Evolutionary conservation across 495 filamentous ascomycete genomes (phyloP).

Genomic region (Physcia stellaris): DNA sequence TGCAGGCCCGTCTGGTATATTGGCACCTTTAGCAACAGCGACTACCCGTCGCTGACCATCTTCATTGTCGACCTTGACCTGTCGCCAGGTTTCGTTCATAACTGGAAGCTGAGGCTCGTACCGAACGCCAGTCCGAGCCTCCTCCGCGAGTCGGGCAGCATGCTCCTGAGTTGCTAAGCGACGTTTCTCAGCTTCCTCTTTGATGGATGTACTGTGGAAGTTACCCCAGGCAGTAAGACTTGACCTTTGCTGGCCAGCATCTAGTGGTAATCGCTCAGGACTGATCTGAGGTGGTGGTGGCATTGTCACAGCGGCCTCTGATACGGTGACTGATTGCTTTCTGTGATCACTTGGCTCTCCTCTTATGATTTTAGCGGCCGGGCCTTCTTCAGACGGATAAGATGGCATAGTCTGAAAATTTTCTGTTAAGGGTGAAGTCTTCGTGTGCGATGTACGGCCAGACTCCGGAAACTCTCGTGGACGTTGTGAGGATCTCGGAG

Average conservation of each 20-base stretch:
- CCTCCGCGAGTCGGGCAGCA: conserved; percentile 24
- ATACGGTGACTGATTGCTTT: conserved; percentile 2
- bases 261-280: not conserved
- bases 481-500: conserved; percentile 13
- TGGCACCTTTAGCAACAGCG: conserved; percentile 17
- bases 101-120: conserved; percentile 25
- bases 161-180: conserved; percentile 26
- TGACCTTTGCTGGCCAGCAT: conserved; percentile 1
- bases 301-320: not conserved
- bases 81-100: conserved; percentile 54
- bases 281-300: conserved; percentile 4
- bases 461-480: conserved; percentile 7
- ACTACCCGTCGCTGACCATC: conserved; percentile 28
- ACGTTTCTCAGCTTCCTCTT: conserved; percentile 30
- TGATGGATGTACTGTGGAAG: conserved; percentile 27
- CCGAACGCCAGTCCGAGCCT: conserved; percentile 15
- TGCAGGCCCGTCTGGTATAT: conserved; percentile 6
- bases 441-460: conserved; percentile 6
- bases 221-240: conserved; percentile 33
- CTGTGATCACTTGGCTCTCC: too few species aligned
- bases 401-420: conserved; percentile 16
- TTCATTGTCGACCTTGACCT: conserved; percentile 35
- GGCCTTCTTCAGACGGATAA: conserved; percentile 9
- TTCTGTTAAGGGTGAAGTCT: conserved; percentile 7
- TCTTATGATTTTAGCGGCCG: not conserved